Conservation (phyloP, 345 rosid genomes). For the Kernera saxatilis region DNA sequence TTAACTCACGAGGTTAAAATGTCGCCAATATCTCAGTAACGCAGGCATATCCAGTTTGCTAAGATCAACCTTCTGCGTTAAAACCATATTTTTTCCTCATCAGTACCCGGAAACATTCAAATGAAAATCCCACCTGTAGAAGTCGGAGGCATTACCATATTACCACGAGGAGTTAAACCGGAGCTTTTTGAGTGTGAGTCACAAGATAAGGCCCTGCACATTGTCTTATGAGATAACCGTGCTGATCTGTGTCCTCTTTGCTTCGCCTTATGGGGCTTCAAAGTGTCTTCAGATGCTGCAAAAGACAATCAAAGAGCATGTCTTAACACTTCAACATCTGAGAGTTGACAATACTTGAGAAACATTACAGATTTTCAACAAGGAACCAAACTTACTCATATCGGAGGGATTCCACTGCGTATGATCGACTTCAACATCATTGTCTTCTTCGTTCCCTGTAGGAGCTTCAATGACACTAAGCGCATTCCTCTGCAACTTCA, state of each 20-base stretch:
- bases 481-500: slow-evolving; percentile 94
- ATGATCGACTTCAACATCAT: slow-evolving; percentile 66
- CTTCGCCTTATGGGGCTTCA: slow-evolving; percentile 79
- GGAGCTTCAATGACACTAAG: slow-evolving; percentile 97
- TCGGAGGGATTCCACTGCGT: slow-evolving; percentile 67
- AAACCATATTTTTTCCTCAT: background rate
- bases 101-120: background rate
- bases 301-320: background rate
- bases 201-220: slow-evolving; percentile 67
- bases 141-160: slow-evolving; percentile 42
- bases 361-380: background rate
- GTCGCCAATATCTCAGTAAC: slow-evolving; percentile 78
- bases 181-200: slow-evolving; percentile 82
- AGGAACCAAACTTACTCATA: slow-evolving; percentile 52
- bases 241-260: slow-evolving; percentile 63
- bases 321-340: background rate
- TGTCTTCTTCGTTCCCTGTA: slow-evolving; percentile 88
- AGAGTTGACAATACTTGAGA: background rate
- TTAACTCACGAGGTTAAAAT: slow-evolving; percentile 80
- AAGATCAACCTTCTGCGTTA: slow-evolving; percentile 69
- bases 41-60: slow-evolving; percentile 91
- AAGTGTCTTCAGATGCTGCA: slow-evolving; percentile 75
- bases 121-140: background rate
- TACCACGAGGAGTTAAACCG: slow-evolving; percentile 43
- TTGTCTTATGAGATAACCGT: slow-evolving; percentile 66